phyloP scores from a whole-genome alignment of 345 rosid genomes.

The Hypericum androsaemum region DNA sequence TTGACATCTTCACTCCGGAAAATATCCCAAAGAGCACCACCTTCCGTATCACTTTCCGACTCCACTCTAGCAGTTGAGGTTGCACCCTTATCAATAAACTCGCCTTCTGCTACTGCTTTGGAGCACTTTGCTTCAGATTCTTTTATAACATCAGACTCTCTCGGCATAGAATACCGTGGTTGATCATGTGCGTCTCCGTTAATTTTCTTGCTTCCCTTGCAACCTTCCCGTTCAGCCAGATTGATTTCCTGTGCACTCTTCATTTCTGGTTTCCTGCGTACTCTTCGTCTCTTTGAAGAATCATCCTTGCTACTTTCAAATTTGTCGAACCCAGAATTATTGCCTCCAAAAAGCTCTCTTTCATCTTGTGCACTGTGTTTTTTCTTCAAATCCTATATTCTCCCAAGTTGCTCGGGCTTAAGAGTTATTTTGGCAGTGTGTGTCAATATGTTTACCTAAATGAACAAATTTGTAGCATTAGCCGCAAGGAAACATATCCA shows the following conservation, averaged over 20 bases:
- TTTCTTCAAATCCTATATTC: too few relatives aligned
- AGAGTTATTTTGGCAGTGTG: too few relatives aligned
- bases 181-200: background rate
- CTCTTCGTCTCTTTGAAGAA: too few relatives aligned
- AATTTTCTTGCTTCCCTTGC: background rate
- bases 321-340: too few relatives aligned
- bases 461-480: too few relatives aligned
- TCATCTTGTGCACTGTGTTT: too few relatives aligned
- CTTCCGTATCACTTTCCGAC: constrained; percentile 20
- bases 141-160: background rate
- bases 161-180: background rate
- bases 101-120: constrained; percentile 11
- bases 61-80: constrained; percentile 1
- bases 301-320: too few relatives aligned
- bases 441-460: too few relatives aligned
- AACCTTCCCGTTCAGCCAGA: background rate
- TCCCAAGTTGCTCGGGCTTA: too few relatives aligned
- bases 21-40: constrained; percentile 74
- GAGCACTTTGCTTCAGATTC: background rate
- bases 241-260: background rate
- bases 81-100: constrained; percentile 3
- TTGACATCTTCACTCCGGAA: constrained; percentile 63
- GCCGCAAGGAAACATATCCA: too few relatives aligned
- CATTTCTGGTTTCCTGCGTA: background rate
- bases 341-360: too few relatives aligned